Evolutionary conservation across 495 filamentous ascomycete genomes (phyloP), one percentile per base, ranked within the genome.

Genomic region (Acidomyces sp.): DNA sequence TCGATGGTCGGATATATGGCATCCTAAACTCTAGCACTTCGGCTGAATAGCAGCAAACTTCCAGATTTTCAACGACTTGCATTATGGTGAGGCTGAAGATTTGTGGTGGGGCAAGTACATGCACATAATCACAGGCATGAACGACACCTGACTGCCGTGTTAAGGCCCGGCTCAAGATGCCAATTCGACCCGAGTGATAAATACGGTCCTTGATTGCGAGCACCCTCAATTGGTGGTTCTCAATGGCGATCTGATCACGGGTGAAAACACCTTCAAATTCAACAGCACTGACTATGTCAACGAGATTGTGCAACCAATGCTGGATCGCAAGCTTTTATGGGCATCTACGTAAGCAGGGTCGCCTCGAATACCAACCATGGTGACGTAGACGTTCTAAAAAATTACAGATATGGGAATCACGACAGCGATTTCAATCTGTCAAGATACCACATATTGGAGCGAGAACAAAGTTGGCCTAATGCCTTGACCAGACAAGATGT

Each of bases 401-500:
- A n/a, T n/a, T n/a, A n/a, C n/a, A n/a, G n/a, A n/a, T n/a, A 85
- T 43, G 81, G 81, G 0, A 86, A 85, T 52, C 80, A 85, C 42
- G 80, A 85, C 48, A 70, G 65, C 39, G 60, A 75, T 21, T 69
- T 53, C 51, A 81, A 80, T 45, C 59, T 80, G 20, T 72, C 71
- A 0, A 63, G 72, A 2, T 34, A 56, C 28, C 61, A 57, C 11
- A 65, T 85, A 15, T 67, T 75, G 24, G 55, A 57, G 0, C 62
- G 69, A 11, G 80, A 84, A 54, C 57, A 57, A 18, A 49, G 37
- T 7, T 78, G 71, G 45, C 21, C 47, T 2, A 71, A 73, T 40
- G 62, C 69, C n/a, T 59, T 71, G 11, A 83, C 77, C 4, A 54
- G 58, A 3, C 62, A 58, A 19, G 67, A 49, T 55, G 57, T 78